Evolutionary conservation across 352 stramenopile genomes (phyloP).

Genomic region (Plasmopara halstedii): DNA sequence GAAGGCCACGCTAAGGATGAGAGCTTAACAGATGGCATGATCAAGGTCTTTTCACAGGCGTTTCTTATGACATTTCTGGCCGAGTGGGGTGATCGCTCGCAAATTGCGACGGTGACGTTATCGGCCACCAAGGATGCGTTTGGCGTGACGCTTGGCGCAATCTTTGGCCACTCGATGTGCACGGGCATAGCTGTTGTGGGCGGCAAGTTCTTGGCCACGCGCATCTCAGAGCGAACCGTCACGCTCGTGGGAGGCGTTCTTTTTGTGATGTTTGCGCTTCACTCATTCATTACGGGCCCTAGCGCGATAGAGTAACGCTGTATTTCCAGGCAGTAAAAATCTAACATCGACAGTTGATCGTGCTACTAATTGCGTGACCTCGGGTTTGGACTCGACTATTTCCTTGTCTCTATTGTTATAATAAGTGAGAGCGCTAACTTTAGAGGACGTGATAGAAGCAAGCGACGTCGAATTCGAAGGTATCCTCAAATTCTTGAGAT

Average conservation of each 20-base stretch:
- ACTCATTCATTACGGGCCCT: conserved; percentile 91
- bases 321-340: too few species aligned
- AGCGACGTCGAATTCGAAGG: conserved; percentile 9
- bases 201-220: conserved; percentile 95
- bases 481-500: neutral
- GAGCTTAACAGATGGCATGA: conserved; percentile 47
- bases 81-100: conserved; percentile 98
- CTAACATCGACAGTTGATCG: too few species aligned
- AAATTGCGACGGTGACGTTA: conserved; percentile 98
- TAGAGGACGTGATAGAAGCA: neutral
- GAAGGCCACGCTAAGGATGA: conserved; percentile 20
- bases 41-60: conserved; percentile 88
- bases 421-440: conserved; percentile 1
- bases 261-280: conserved; percentile 96
- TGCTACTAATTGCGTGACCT: conserved; percentile 8
- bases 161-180: conserved; percentile 97
- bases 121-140: conserved; percentile 93
- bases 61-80: conserved; percentile 98
- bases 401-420: too few species aligned
- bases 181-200: conserved; percentile 96
- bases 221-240: conserved; percentile 97
- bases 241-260: conserved; percentile 92
- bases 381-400: conserved; percentile 6
- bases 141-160: conserved; percentile 93
- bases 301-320: conserved; percentile 20